phyloP scores from a whole-genome alignment of 2,329 filamentous ascomycete genomes.

The Neofusicoccum sp. region DNA sequence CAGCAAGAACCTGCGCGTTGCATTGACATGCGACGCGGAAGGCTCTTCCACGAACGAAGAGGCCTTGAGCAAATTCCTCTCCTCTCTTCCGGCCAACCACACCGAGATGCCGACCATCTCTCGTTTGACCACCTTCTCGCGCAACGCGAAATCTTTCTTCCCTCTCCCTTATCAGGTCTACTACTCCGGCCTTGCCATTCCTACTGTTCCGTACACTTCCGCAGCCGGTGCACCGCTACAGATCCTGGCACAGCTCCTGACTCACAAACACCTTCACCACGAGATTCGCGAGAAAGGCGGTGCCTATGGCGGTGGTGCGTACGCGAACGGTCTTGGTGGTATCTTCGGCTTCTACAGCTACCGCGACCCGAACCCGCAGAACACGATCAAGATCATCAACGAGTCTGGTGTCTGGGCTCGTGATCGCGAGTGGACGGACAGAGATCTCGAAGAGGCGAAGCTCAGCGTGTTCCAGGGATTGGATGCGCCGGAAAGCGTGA shows the following conservation, averaged over 20 bases:
- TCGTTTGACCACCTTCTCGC: slow-evolving; percentile 31
- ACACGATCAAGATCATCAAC: slow-evolving; percentile 80
- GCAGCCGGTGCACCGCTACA: slow-evolving; percentile 75
- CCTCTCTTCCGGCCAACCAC: slow-evolving; percentile 50
- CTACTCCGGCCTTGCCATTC: slow-evolving; percentile 79
- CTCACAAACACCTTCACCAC: slow-evolving; percentile 93
- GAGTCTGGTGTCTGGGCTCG: slow-evolving; percentile 80
- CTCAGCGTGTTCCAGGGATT: slow-evolving; percentile 88
- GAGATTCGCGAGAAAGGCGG: slow-evolving; percentile 98
- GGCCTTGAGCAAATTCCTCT: slow-evolving; percentile 69
- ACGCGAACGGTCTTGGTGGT: slow-evolving; percentile 74
- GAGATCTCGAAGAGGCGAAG: slow-evolving; percentile 93
- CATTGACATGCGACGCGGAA: slow-evolving; percentile 80
- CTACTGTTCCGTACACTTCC: slow-evolving; percentile 80
- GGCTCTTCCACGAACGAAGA: slow-evolving; percentile 68
- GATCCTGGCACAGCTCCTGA: slow-evolving; percentile 86
- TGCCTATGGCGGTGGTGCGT: slow-evolving; percentile 90
- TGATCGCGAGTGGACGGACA: slow-evolving; percentile 75
- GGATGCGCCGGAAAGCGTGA: slow-evolving; percentile 85
- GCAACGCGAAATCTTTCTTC: slow-evolving; percentile 73
- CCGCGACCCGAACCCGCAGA: slow-evolving; percentile 90
- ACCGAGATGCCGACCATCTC: slow-evolving; percentile 30
- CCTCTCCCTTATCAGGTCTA: slow-evolving; percentile 96
- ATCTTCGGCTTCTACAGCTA: slow-evolving; percentile 96
- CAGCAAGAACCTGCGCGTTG: slow-evolving; percentile 67